Evolutionary conservation across 1,139 yeast genomes (phyloP).

Genomic region (Scheffersomyces stambukii): DNA sequence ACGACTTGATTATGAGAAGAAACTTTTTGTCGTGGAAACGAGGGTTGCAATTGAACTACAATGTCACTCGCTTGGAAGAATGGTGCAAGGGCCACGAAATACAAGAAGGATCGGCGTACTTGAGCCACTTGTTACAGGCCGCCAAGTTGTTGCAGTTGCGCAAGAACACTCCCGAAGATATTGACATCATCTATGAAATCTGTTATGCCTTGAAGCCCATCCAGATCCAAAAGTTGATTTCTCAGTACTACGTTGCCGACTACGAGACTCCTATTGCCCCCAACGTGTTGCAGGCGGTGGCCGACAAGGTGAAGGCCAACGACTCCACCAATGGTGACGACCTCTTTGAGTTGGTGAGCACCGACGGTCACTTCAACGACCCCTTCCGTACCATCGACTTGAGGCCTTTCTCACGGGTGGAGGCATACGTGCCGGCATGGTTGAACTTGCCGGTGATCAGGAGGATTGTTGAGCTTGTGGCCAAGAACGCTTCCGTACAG

Average conservation of each 20-base stretch:
- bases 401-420: constrained; percentile 84
- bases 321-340: constrained; percentile 57
- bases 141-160: constrained; percentile 90
- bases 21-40: constrained; percentile 96
- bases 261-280: constrained; percentile 93
- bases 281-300: constrained; percentile 77
- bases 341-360: constrained; percentile 63
- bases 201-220: constrained; percentile 92
- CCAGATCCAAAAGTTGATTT: constrained; percentile 87
- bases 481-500: constrained; percentile 64
- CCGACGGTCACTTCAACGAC: constrained; percentile 82
- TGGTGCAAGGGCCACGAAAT: constrained; percentile 97
- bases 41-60: constrained; percentile 93
- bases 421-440: constrained; percentile 96
- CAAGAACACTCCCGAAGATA: constrained; percentile 86
- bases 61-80: constrained; percentile 93
- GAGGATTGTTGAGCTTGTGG: constrained; percentile 85
- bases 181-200: constrained; percentile 88
- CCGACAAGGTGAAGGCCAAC: constrained; percentile 72
- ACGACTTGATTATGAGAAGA: constrained; percentile 92
- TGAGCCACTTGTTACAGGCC: constrained; percentile 88
- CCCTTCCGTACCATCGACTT: constrained; percentile 85
- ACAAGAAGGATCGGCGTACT: constrained; percentile 82
- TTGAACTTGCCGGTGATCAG: constrained; percentile 84
- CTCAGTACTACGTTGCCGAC: constrained; percentile 89